Evolutionary conservation across 2,329 filamentous ascomycete genomes (phyloP).

Genomic region (Paraphaeosphaeria minitans): DNA sequence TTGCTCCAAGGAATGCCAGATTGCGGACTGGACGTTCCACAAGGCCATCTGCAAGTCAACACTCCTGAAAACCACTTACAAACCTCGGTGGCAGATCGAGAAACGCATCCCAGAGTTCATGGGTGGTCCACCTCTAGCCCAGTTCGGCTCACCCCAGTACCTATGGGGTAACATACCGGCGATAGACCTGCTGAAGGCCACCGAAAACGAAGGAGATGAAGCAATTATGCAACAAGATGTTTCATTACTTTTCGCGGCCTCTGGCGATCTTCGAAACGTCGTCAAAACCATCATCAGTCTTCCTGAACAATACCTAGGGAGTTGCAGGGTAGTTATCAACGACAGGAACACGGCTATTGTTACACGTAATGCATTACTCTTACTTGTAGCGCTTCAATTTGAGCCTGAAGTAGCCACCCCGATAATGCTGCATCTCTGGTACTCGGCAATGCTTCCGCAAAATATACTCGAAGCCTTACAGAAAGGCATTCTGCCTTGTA

Average conservation of each 20-base stretch:
- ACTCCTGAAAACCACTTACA: too few species aligned
- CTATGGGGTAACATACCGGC: constrained; percentile 53
- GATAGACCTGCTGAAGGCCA: constrained; percentile 45
- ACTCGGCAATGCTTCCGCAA: constrained; percentile 31
- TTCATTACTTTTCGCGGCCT: constrained; percentile 49
- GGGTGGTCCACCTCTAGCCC: constrained; percentile 9
- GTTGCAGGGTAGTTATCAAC: constrained; percentile 45
- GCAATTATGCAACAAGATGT: constrained; percentile 26
- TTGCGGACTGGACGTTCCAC: too few species aligned
- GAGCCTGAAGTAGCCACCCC: constrained; percentile 28
- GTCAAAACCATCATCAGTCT: constrained; percentile 48
- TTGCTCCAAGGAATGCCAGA: too few species aligned
- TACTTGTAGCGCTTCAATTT: constrained; percentile 41
- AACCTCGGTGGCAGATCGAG: too few species aligned
- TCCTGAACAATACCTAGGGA: constrained; percentile 31
- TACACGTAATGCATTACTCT: constrained; percentile 48
- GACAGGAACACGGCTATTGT: constrained; percentile 49
- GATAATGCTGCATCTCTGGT: constrained; percentile 47
- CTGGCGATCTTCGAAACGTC: constrained; percentile 53
- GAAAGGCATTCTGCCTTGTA: constrained; percentile 30
- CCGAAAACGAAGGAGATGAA: constrained; percentile 34
- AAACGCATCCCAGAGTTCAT: too few species aligned
- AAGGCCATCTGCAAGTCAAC: too few species aligned
- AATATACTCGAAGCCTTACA: constrained; percentile 29
- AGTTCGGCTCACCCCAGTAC: constrained; percentile 13